Percentiles rank a stretch among this genome's conserved stretches.
Conservation (phyloP, 2,329 filamentous ascomycete genomes). For the Cytospora paraplurivora region DNA sequence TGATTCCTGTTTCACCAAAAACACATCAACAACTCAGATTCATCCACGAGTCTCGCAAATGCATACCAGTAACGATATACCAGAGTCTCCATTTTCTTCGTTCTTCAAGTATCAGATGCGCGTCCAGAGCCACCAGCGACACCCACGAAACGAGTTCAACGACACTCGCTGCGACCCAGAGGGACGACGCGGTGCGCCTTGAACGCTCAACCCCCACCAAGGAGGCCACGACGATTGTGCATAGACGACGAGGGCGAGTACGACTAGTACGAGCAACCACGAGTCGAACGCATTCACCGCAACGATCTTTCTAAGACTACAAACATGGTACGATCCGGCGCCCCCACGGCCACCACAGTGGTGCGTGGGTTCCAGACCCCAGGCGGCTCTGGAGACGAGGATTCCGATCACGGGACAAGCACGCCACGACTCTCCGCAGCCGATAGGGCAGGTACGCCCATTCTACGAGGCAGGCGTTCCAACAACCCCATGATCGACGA, state of each 20-base stretch:
- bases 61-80: slow-evolving; percentile 54
- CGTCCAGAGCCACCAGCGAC: slow-evolving; percentile 51
- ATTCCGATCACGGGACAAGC: slow-evolving; percentile 51
- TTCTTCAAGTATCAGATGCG: slow-evolving; percentile 62
- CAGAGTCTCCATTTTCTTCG: slow-evolving; percentile 46
- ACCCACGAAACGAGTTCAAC: slow-evolving; percentile 51
- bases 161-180: slow-evolving; percentile 60
- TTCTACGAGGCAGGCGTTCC: slow-evolving; percentile 42
- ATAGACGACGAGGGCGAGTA: background rate
- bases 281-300: background rate
- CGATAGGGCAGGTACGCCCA: slow-evolving; percentile 37
- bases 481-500: slow-evolving; percentile 51
- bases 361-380: slow-evolving; percentile 61
- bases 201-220: slow-evolving; percentile 36
- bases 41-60: slow-evolving; percentile 46
- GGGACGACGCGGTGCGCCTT: slow-evolving; percentile 59
- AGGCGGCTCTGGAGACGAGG: slow-evolving; percentile 58
- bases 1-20: slow-evolving; percentile 30
- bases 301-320: slow-evolving; percentile 6
- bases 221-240: slow-evolving; percentile 11
- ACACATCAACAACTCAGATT: slow-evolving; percentile 26
- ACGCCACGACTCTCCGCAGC: slow-evolving; percentile 31
- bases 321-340: slow-evolving; percentile 50
- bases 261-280: background rate
- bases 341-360: slow-evolving; percentile 52